Conservation (phyloP, 805 yeast genomes). For the Phaffomyces opuntiae region DNA sequence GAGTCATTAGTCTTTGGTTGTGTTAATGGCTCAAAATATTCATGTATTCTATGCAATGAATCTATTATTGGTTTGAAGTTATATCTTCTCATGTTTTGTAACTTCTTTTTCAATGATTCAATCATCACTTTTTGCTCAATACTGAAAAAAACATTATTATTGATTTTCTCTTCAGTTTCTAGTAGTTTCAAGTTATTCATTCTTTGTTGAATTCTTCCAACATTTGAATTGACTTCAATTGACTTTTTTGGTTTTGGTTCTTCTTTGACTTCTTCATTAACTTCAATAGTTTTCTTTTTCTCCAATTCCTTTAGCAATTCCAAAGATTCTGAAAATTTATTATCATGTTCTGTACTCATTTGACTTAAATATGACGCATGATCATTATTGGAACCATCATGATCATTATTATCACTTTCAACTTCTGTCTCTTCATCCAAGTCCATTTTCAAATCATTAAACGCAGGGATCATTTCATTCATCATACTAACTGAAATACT, state of each 20-base stretch:
- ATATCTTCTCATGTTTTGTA: slow-evolving; percentile 14
- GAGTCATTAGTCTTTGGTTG: not conserved
- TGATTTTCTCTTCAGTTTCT: slow-evolving; percentile 5
- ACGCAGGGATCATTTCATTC: slow-evolving; percentile 21
- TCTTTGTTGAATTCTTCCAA: slow-evolving; percentile 21
- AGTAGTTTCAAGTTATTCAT: slow-evolving; percentile 15
- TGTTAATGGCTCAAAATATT: not conserved
- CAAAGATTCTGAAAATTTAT: slow-evolving; percentile 1
- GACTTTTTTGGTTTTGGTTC: not conserved
- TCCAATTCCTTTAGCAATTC: not conserved
- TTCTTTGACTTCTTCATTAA: too few species aligned
- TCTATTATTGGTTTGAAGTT: slow-evolving; percentile 14
- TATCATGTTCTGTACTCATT: slow-evolving; percentile 2
- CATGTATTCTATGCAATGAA: slow-evolving; percentile 6
- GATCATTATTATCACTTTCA: not conserved
- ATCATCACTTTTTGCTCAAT: slow-evolving; percentile 18
- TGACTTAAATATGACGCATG: not conserved
- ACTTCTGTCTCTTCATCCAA: slow-evolving; percentile 5
- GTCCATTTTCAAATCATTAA: slow-evolving; percentile 19
- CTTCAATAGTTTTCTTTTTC: not conserved
- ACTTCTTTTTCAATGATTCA: slow-evolving; percentile 18
- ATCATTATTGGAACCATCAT: not conserved
- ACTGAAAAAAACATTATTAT: slow-evolving; percentile 8
- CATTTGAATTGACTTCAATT: not conserved
- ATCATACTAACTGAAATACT: slow-evolving; percentile 13